Evolutionary conservation across 495 filamentous ascomycete genomes (phyloP), one percentile per base, ranked within the genome.

Genomic region (Annulohypoxylon bovei): DNA sequence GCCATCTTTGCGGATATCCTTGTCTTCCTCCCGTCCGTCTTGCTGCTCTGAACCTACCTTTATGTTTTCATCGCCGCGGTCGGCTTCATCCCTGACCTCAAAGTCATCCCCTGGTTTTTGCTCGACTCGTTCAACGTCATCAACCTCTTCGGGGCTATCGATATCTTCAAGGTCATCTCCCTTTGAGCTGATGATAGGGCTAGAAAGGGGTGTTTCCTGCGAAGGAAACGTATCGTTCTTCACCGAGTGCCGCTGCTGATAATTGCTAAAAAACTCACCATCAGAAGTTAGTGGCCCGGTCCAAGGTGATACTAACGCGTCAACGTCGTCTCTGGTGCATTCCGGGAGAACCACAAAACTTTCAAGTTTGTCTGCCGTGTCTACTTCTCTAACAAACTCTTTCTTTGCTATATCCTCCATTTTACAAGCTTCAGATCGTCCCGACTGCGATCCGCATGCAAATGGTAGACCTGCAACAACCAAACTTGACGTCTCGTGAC

Each of bases 311-410:
- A 56, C 18, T 6, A 72, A 35, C 3, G 14, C 23, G 6, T 49
- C 28, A 7, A 68, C 55, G 1, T 60, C 33, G 0, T 39, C 59
- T 7, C 25, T 64, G 18, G 58, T 30, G 20, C 65, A 61, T 4
- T 30, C 47, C 18, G 68, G 53, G 11, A 74, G 61, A n/a, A 62
- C 14, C 9, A 65, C 20, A 9, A 65, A 14, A 3, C 39, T 61
- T 7, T 61, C 4, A 8, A 67, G 46, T 39, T 18, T 61, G 30
- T 68, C 62, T 7, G 71, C 65, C 20, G 65, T 65, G 37, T 72
- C 70, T 44, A 49, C 39, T 50, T 72, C 70, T 30, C 65, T 40
- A 9, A 72, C 55, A 27, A 72, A 72, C 12, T 35, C 20, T 4
- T 3, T 65, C 42, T 44, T 57, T 0, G 70, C 60, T 4, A 6